phyloP scores from a whole-genome alignment of 306 rosid species.

The Astragalus membranaceus region DNA sequence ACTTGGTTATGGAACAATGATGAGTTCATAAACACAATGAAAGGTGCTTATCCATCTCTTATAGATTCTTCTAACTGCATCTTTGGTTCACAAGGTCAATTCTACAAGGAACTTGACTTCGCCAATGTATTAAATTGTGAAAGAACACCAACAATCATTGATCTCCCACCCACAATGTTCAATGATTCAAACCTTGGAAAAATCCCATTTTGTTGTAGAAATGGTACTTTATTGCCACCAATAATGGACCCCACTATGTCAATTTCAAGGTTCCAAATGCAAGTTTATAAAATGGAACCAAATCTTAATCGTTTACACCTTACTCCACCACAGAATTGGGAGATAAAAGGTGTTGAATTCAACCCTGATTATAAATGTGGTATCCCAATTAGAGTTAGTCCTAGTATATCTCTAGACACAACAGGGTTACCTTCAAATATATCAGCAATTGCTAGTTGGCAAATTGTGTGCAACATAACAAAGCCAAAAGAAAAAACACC shows the following conservation, averaged over 20 bases:
- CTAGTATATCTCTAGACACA: constrained; percentile 52
- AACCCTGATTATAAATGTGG: constrained; percentile 84
- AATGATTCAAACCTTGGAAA: constrained; percentile 61
- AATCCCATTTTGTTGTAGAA: constrained; percentile 83
- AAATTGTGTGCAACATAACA: constrained; percentile 81
- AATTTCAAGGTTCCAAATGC: constrained; percentile 68
- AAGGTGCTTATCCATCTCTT: constrained; percentile 70
- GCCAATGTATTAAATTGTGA: constrained; percentile 63
- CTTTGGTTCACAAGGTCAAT: constrained; percentile 55
- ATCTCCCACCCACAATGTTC: constrained; percentile 67
- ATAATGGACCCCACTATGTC: constrained; percentile 69
- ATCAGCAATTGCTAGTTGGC: constrained; percentile 85
- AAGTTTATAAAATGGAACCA: constrained; percentile 85
- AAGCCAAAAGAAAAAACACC: constrained; percentile 31
- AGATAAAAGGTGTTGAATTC: constrained; percentile 50
- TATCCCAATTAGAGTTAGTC: constrained; percentile 59
- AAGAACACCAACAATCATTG: constrained; percentile 65
- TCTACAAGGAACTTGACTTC: constrained; percentile 51
- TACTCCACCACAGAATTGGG: constrained; percentile 72
- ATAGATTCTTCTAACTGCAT: constrained; percentile 72
- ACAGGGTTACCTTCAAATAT: constrained; percentile 48
- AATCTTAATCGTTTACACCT: constrained; percentile 60
- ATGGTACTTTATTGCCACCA: constrained; percentile 78
- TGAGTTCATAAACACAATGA: constrained; percentile 69
- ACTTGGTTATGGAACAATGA: constrained; percentile 72